Conservation (phyloP, 2,329 filamentous ascomycete species). For the Bipolaris victoriae region DNA sequence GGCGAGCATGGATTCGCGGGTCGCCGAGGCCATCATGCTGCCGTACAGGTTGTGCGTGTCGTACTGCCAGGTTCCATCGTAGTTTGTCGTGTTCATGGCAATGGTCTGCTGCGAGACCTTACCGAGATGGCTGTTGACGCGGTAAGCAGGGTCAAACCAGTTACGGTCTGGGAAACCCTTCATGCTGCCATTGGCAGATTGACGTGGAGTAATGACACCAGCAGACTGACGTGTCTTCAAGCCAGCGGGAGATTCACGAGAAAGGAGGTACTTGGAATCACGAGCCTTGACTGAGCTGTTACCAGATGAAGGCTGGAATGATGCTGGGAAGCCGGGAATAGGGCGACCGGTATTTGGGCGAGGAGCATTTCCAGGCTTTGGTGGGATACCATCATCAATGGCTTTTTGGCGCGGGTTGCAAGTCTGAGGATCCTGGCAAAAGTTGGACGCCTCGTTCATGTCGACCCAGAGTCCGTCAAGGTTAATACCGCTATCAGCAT, state of each 20-base stretch:
- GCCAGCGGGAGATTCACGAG: background rate
- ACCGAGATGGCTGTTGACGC: constrained; percentile 67
- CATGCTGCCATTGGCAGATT: constrained; percentile 46
- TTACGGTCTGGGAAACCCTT: constrained; percentile 68
- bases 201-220: constrained; percentile 13
- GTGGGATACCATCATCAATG: constrained; percentile 59
- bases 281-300: constrained; percentile 14
- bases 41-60: constrained; percentile 82
- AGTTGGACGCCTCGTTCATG: constrained; percentile 52
- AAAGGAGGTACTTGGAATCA: background rate
- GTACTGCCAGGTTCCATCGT: constrained; percentile 71
- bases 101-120: constrained; percentile 58
- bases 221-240: background rate
- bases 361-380: constrained; percentile 60
- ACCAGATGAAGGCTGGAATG: constrained; percentile 65
- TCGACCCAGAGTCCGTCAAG: constrained; percentile 74
- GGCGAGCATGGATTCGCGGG: constrained; percentile 68
- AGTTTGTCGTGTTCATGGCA: constrained; percentile 70
- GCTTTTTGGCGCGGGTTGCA: constrained; percentile 49
- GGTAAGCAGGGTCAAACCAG: constrained; percentile 68
- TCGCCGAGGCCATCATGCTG: constrained; percentile 73
- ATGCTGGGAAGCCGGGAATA: constrained; percentile 71
- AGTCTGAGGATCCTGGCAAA: constrained; percentile 53
- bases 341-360: constrained; percentile 65
- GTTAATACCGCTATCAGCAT: constrained; percentile 67